Evolutionary conservation across 2,329 filamentous ascomycete species (phyloP).

Genomic region (Trichoderma aggressivum): DNA sequence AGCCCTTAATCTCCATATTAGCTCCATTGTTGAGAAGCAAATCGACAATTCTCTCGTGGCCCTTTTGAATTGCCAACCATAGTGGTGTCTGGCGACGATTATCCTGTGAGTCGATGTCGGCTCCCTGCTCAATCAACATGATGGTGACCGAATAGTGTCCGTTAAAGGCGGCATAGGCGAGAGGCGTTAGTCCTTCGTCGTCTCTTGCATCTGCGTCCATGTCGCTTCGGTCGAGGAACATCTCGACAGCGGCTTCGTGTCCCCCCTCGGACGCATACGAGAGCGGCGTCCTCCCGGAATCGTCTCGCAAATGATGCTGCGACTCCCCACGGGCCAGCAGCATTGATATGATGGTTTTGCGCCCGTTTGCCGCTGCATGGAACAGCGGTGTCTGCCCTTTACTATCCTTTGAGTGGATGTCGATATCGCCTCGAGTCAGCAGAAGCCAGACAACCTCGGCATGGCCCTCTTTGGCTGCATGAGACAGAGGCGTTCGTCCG

Average conservation of each 20-base stretch:
- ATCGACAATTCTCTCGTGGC: neutral
- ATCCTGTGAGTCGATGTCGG: neutral
- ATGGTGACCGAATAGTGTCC: neutral
- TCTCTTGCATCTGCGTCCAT: neutral
- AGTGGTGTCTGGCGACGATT: neutral
- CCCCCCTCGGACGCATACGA: neutral
- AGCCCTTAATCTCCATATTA: neutral
- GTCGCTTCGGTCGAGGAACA: neutral
- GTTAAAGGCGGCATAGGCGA: neutral
- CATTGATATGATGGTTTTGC: neutral
- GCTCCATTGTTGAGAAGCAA: neutral
- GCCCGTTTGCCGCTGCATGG: neutral
- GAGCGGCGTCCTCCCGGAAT: neutral
- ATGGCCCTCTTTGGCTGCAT: neutral
- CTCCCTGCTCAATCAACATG: conserved; percentile 1
- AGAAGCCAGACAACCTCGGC: neutral
- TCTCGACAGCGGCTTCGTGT: neutral
- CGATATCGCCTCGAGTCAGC: neutral
- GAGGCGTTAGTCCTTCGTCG: neutral
- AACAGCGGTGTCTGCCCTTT: neutral
- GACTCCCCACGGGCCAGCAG: neutral
- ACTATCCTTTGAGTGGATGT: neutral
- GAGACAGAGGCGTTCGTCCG: neutral
- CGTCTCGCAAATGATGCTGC: neutral
- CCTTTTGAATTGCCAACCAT: neutral